Evolutionary conservation across 1,139 yeast genomes (phyloP).

Genomic region (Yamadazyma atmosphaerica): DNA sequence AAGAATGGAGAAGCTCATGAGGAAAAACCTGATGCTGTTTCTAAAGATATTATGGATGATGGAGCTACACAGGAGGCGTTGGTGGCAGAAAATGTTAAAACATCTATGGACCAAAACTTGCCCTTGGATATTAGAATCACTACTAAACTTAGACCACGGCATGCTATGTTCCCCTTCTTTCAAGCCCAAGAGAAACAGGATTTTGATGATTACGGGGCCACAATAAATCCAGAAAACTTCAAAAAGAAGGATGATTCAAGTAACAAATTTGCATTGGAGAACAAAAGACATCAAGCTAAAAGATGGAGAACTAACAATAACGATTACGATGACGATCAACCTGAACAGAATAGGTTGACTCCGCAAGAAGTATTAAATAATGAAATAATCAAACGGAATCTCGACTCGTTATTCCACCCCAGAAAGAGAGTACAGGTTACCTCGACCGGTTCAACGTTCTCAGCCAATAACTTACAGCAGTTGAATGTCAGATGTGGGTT

Average conservation of each 20-base stretch:
- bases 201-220: constrained; percentile 84
- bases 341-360: constrained; percentile 30
- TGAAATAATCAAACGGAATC: constrained; percentile 41
- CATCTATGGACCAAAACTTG: constrained; percentile 37
- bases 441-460: constrained; percentile 20
- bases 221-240: constrained; percentile 65
- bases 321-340: constrained; percentile 19
- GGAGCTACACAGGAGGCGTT: constrained; percentile 45
- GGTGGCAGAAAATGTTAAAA: constrained; percentile 40
- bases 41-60: constrained; percentile 23
- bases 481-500: constrained; percentile 67
- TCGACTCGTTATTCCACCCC: constrained; percentile 65
- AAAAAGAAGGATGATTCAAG: constrained; percentile 53
- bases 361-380: constrained; percentile 48
- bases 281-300: constrained; percentile 35
- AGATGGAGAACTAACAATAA: constrained; percentile 34
- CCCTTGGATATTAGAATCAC: constrained; percentile 67
- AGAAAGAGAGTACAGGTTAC: constrained; percentile 37
- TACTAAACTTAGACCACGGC: constrained; percentile 55
- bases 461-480: constrained; percentile 25
- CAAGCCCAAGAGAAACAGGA: constrained; percentile 50
- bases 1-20: constrained; percentile 6
- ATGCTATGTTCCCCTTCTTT: constrained; percentile 76
- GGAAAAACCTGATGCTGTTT: constrained; percentile 6
- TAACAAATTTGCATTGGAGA: constrained; percentile 36